phyloP scores from a whole-genome alignment of 2,329 filamentous ascomycete genomes.

The Beauveria scarabaeidicola region DNA sequence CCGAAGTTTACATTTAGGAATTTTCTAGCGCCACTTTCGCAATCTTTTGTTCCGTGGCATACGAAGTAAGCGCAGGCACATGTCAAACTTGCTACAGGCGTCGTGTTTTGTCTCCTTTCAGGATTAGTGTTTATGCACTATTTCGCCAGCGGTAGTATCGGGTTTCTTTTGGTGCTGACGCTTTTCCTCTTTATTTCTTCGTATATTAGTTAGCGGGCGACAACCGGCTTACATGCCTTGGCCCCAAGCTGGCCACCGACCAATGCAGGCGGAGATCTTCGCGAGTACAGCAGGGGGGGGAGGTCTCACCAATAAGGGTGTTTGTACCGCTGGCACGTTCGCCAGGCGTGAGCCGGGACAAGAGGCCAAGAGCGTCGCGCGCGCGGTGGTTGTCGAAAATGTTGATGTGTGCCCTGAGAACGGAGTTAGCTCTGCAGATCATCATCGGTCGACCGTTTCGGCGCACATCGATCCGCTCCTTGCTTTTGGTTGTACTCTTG shows the following conservation, averaged over 20 bases:
- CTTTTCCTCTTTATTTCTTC: not conserved
- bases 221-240: constrained; percentile 10
- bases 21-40: not conserved
- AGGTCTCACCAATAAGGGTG: not conserved
- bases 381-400: not conserved
- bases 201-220: constrained; percentile 11
- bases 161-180: constrained; percentile 7
- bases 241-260: not conserved
- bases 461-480: not conserved
- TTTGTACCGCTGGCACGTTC: not conserved
- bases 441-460: not conserved
- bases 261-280: constrained; percentile 2
- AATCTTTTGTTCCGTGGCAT: not conserved
- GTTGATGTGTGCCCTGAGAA: not conserved
- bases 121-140: constrained; percentile 9
- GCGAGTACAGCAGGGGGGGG: not conserved
- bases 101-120: constrained; percentile 8
- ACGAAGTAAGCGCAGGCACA: not conserved
- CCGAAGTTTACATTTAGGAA: not conserved
- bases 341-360: not conserved
- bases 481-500: not conserved
- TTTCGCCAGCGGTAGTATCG: constrained; percentile 1
- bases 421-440: constrained; percentile 3
- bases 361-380: not conserved
- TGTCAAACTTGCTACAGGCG: not conserved